phyloP scores from a whole-genome alignment of 2,329 filamentous ascomycete species.

The Xylariaceae sp. region DNA sequence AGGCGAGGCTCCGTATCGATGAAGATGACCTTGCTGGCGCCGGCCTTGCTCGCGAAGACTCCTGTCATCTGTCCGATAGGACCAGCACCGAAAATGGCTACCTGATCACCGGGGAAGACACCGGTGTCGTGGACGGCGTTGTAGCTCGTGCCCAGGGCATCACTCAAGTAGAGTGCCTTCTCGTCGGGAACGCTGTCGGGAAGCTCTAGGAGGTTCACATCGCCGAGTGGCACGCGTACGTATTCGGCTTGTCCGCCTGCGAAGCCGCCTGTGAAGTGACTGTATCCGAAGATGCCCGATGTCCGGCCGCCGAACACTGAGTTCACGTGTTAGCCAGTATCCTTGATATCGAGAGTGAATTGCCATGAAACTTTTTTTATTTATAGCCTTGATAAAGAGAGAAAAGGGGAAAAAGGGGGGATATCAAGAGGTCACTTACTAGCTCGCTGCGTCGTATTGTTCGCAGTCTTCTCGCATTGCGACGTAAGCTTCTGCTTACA shows the following conservation, averaged over 20 bases:
- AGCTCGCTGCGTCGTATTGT: constrained; percentile 63
- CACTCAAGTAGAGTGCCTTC: constrained; percentile 74
- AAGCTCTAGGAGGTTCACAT: constrained; percentile 74
- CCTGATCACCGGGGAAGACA: constrained; percentile 69
- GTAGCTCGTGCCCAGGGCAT: constrained; percentile 74
- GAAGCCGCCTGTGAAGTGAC: constrained; percentile 78
- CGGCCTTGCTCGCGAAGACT: constrained; percentile 67
- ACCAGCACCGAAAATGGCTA: constrained; percentile 80
- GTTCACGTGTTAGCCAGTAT: background rate
- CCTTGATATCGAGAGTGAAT: background rate
- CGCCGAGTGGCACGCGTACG: constrained; percentile 71
- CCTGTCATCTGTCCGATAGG: constrained; percentile 82
- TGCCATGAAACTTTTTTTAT: no score
- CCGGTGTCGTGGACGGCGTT: constrained; percentile 78
- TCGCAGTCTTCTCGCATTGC: constrained; percentile 69
- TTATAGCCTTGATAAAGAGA: no score
- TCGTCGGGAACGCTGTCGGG: constrained; percentile 78
- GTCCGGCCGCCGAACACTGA: constrained; percentile 70
- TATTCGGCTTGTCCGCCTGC: constrained; percentile 86
- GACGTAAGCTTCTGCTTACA: constrained; percentile 74
- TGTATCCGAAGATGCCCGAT: constrained; percentile 67
- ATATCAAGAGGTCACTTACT: constrained; percentile 27
- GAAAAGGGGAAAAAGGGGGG: background rate
- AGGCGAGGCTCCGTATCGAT: constrained; percentile 70
- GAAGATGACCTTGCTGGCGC: constrained; percentile 69